Percentiles rank a stretch among this genome's conserved stretches.
These are phyloP conservation scores for Verticillium alfalfae DNA, from an alignment of 2,329 filamentous ascomycete species.

Conservation along the genomic window DNA sequence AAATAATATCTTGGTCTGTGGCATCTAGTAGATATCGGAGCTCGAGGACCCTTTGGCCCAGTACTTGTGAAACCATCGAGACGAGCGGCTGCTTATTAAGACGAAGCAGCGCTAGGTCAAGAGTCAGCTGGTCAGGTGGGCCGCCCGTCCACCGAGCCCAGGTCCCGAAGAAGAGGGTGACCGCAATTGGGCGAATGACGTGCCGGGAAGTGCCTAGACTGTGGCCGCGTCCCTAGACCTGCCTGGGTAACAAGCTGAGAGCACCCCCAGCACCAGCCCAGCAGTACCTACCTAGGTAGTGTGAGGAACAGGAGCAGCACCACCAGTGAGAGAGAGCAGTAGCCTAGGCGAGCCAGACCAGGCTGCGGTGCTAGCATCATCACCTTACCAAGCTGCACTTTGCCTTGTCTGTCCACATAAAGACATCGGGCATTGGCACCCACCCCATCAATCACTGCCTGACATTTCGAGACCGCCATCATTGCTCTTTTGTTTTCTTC, in stretches of 20 bases:
- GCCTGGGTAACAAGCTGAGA: too few species aligned
- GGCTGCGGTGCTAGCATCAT: not conserved
- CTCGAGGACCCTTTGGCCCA: too few species aligned
- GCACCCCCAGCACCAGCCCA: not conserved
- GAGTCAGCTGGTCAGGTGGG: not conserved
- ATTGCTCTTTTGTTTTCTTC: not conserved
- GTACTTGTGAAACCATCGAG: too few species aligned
- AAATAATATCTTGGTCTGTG: too few species aligned
- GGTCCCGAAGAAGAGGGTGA: not conserved
- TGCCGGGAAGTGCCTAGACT: not conserved
- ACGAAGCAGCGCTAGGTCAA: not conserved
- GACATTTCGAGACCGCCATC: not conserved
- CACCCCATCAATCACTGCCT: not conserved
- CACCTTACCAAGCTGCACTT: not conserved
- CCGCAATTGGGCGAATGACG: not conserved
- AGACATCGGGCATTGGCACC: not conserved
- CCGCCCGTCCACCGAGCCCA: not conserved
- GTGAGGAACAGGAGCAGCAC: not conserved
- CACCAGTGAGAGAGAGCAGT: too few species aligned
- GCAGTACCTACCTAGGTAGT: too few species aligned
- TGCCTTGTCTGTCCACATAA: not conserved
- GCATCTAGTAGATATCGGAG: too few species aligned
- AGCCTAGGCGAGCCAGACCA: not conserved
- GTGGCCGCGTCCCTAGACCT: not conserved
- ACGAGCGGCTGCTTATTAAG: not conserved